Evolutionary conservation across 148 eudicot genomes (phyloP), one percentile per base, ranked within the genome.

Genomic region (Polygonum maritimum): DNA sequence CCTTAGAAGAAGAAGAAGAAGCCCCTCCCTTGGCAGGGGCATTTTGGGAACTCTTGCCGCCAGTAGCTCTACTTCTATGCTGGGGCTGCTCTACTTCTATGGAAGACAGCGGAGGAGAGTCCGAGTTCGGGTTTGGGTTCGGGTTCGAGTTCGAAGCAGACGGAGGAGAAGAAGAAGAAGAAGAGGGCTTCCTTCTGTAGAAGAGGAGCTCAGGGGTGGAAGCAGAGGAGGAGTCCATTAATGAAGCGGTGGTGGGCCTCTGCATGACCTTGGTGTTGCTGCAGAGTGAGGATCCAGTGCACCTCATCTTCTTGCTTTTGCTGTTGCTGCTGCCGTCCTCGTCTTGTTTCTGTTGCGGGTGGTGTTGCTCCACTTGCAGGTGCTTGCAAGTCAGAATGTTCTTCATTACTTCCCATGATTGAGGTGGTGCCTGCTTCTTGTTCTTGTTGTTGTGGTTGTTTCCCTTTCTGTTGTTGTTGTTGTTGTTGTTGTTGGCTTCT

Each of bases 311-410:
- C 88, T 91, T 93, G 86, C 16, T 49, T 13, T 49, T 13, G 54
- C 5, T 14, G 54, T 13, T 49, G 13, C n/a, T 49, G 54, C 57
- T 51, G 15, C 19, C 19, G 15, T 26, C 63, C 16, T 51, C 55
- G 2, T 13, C 55, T 51, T 51, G 55, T 4, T 51, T 51, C 1
- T 26, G 69, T 31, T 60, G 31, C 21, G 36, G 69, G 35, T 60
- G 36, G 2, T 22, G 69, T 12, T 10, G 83, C 40, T 78, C 87
- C 15, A 84, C 81, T 77, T 88, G 89, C 38, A 88, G 83, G 86
- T 94, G 88, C 74, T 88, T 91, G 91, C 98, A 91, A 54, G 91
- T 86, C 71, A 94, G 87, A 58, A 94, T 84, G 89, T 82, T 94
- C 78, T 83, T 89, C 75, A 94, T 80, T 5, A 85, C 83, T 44